Base-by-base conservation (phyloP, 2,329 filamentous ascomycete genomes). In the Acrocalymma vagum region DNA sequence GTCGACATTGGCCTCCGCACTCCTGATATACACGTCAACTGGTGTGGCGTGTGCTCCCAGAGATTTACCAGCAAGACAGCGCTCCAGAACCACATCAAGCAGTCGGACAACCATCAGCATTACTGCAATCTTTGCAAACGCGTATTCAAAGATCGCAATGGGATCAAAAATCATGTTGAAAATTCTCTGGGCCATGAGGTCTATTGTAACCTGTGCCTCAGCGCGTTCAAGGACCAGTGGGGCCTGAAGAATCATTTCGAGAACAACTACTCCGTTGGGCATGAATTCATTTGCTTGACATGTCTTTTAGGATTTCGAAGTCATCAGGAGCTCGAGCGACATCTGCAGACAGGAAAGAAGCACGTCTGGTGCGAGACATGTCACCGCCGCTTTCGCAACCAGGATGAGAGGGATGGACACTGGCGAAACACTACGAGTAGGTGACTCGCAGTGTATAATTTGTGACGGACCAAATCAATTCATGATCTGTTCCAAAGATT, bases 91-190 rank as follows among this genome's bases (percentile, higher is more conserved):
- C 65, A 68, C 36, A 45, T 59, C 25, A 66, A 66, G 45, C 51
- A 58, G 14, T 33, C 40, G 6, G 46, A 49, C 5, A 46, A 48
- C 1, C 65, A 68, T 39, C 42, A 55, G 17, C 41, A 67, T 42
- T 69, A 65, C 40, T 69, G 65, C 45, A 67, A 66, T 30, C 58
- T 69, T 5, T 69, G 65, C 53, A 60, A 56, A 35, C 60, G 63
- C 18, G 53, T 67, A 0, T 69, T 69, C 35, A 60, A 61, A 16
- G 63, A 69, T 18, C 48, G 62, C 8, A 67, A 67, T 24, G 63
- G 63, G 6, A 47, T 69, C 15, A 55, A 64, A 41, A 69, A 67
- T 25, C 65, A 69, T 29, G 49, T 69, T 18, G 62, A 67, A 15
- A 55, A 66, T 40, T 48, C 63, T 5, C 21, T 23, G 7, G 58